Base-by-base conservation (phyloP, 2,329 filamentous ascomycete species). In the Cryphonectria carpinicola region DNA sequence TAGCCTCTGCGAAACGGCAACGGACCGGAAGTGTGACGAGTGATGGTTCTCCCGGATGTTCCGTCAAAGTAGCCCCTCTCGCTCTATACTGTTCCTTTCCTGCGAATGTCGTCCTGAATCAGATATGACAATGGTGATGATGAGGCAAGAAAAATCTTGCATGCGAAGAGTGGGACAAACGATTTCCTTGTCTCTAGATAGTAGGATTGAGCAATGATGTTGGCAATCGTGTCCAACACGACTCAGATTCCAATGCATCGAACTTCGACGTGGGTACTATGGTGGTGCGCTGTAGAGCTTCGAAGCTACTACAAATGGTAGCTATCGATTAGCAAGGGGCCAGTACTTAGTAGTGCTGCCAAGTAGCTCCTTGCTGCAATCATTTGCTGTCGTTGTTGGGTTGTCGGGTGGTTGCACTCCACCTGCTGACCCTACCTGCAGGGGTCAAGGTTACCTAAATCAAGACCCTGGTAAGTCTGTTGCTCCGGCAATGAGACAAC, bases 401-500 rank as follows among this genome's bases (percentile, higher is more conserved):
- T 56, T 43, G 46, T 19, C 41, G 7, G 14, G 19, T 28, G 25
- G 43, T 41, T 35, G 32, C 28, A 7, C 32, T n/a, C 41, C 35
- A 37, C 32, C 39, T 39, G 56, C 43, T 19, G 37, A 41, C 37
- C 41, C 39, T 19, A 14, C 56, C 39, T 41, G 49, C 67, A 68
- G 35, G 67, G 66, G 22, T 58, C 46, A 49, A 41, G 41, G 46
- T 52, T 56, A 49, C 37, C 56, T 14, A 52, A 28, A 8, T 19
- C 61, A 37, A 56, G 37, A 58, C 28, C 43, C 68, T 37, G 25
- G 61, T 19, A 66, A 64, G n/a, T 43, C 63, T 52, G 71, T 72
- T 72, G 71, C 71, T 58, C 52, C 17, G 32, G 71, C 68, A 70
- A 72, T 63, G 52, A 70, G 67, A 72, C 69, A 72, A 70, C 71